These are phyloP conservation scores for Ophiocordyceps camponoti-rufipedis DNA, from an alignment of 2,329 filamentous ascomycete genomes.

Conservation along the genomic window DNA sequence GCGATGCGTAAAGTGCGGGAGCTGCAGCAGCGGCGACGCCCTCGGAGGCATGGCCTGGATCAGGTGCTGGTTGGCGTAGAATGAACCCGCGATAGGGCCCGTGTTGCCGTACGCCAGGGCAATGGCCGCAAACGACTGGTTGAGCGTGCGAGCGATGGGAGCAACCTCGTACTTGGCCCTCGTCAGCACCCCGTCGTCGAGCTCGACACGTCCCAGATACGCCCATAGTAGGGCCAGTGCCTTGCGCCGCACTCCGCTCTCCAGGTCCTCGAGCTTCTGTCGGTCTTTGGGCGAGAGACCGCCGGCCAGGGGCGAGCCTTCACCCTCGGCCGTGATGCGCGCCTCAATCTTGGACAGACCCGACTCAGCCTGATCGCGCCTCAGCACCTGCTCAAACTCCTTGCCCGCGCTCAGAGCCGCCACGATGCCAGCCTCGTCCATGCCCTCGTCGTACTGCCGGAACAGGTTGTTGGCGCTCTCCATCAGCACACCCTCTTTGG, in stretches of 20 bases:
- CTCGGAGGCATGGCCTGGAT: constrained; percentile 78
- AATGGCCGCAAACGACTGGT: constrained; percentile 74
- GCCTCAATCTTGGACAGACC: constrained; percentile 74
- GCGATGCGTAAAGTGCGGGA: constrained; percentile 65
- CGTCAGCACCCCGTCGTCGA: constrained; percentile 61
- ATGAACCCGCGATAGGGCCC: constrained; percentile 63
- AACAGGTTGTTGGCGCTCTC: constrained; percentile 92
- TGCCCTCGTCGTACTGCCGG: constrained; percentile 74
- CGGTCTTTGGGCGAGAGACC: constrained; percentile 58
- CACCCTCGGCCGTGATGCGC: constrained; percentile 47
- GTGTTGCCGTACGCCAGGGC: constrained; percentile 76
- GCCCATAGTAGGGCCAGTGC: constrained; percentile 84
- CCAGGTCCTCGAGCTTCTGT: constrained; percentile 59
- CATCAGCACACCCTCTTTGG: constrained; percentile 83
- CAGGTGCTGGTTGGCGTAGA: constrained; percentile 66
- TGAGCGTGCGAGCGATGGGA: constrained; percentile 69
- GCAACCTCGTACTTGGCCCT: constrained; percentile 79
- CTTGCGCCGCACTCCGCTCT: constrained; percentile 67
- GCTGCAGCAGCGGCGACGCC: constrained; percentile 74
- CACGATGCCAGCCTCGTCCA: constrained; percentile 64
- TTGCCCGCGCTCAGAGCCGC: constrained; percentile 67
- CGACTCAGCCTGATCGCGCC: constrained; percentile 60
- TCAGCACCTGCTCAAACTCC: constrained; percentile 64
- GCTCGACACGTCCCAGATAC: constrained; percentile 74
- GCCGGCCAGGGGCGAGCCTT: constrained; percentile 27